Percentiles rank a stretch among this genome's conserved stretches.
phyloP scores from a whole-genome alignment of 441 rosid genomes.

The Jatropha podagrica region DNA sequence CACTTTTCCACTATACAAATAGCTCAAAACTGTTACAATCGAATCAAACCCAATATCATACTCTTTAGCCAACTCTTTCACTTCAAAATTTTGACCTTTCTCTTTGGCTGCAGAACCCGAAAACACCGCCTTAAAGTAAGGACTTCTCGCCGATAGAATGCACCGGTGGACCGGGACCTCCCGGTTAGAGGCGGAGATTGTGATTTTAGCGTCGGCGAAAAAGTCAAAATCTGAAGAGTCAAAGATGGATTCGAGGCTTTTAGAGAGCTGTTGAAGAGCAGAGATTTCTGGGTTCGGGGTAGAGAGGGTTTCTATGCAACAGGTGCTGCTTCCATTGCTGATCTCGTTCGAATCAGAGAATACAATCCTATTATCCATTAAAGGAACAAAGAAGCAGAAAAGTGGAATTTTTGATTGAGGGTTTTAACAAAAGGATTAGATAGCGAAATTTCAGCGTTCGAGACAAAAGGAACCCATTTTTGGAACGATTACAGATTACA shows the following conservation, averaged over 20 bases:
- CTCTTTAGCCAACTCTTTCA: constrained; percentile 59
- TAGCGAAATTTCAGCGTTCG: not conserved
- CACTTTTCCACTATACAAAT: constrained; percentile 69
- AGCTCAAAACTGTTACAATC: constrained; percentile 54
- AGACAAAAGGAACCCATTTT: not conserved
- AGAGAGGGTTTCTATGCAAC: constrained; percentile 41
- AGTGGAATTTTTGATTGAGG: not conserved
- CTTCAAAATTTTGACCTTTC: constrained; percentile 35
- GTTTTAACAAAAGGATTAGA: not conserved
- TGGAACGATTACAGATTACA: not conserved
- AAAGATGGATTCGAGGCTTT: constrained; percentile 48
- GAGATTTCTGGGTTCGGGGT: constrained; percentile 33
- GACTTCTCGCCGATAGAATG: constrained; percentile 65
- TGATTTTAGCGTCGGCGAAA: constrained; percentile 63
- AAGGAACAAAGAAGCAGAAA: not conserved
- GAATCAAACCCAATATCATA: constrained; percentile 57
- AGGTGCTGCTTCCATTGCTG: constrained; percentile 62
- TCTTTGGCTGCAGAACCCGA: constrained; percentile 36
- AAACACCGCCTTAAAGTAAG: constrained; percentile 48
- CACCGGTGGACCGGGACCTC: constrained; percentile 76
- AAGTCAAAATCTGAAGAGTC: constrained; percentile 43
- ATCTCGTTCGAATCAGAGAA: constrained; percentile 67
- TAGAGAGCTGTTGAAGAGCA: constrained; percentile 56
- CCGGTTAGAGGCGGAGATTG: constrained; percentile 14
- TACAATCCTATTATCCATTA: constrained; percentile 52